Base-by-base conservation (phyloP, 306 rosid genomes). In the Quercus alba region DNA sequence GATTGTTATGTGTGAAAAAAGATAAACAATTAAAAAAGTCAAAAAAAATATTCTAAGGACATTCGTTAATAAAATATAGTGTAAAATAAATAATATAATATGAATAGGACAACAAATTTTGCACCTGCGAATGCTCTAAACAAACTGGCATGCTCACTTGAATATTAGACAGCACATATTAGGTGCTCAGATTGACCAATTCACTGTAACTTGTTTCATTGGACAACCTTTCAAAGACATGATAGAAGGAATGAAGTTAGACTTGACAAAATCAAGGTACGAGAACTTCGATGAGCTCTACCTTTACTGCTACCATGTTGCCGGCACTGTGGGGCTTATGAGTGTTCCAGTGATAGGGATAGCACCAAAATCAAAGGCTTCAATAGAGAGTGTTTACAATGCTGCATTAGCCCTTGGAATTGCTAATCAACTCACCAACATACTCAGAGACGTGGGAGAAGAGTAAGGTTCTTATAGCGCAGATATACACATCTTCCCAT, bases 271-370 rank as follows among this genome's bases (percentile, higher is more conserved):
- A 80, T 89, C 99, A 64, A 87, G 97, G 80, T 95, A 95, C 83
- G 82, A 81, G 18, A 93, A 88, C 86, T 95, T 95, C 6, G 97
- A 95, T 75, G 99, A 95, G 75, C 90, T 95, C 41, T 95, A 95
- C 86, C 92, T 95, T 52, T 95, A 95, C 81, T 95, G 97, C 90
- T 95, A 95, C 86, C 90, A 90, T 88, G 99, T 91, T 33, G 99
- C 99, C 54, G 99, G 99, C 23, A 95, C 99, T 13, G 99, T 95
- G 5, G 99, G 98, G n/a, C 97, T 95, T 17, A 95, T 95, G 99
- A 95, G 99, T 83, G 98, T 95, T 77, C 99, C 99, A 2, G 98
- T 95, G 0, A 95, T 91, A 97, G 99, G 99, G 10, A 88, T 93
- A 44, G 83, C 89, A 51, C 93, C 90, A 0, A 85, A 93, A 75